Evolutionary conservation across 805 yeast species (phyloP), one percentile per base, ranked within the genome.

Genomic region (Saccharomycopsis fodiens): DNA sequence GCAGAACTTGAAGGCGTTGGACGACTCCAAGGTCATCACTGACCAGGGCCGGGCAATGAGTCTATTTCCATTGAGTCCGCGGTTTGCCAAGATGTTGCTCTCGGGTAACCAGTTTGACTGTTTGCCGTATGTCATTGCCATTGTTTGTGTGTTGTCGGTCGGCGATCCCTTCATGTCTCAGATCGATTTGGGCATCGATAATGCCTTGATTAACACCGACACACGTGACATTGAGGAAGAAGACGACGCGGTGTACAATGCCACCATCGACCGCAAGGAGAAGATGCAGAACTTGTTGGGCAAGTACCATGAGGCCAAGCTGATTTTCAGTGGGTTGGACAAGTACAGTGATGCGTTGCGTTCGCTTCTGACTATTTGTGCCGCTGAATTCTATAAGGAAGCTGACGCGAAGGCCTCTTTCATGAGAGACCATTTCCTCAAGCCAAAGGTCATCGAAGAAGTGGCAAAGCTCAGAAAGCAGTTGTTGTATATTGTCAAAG

Each of bases 81-180:
- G 98, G 41, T 94, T 84, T 61, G 80, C 97, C 2, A 89, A 89
- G 59, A 86, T 93, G 74, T 68, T 93, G 46, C 72, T 89, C 23
- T 76, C 91, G 34, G 95, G 96, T 4, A 85, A 87, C 60, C 97
- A 93, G 60, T 78, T 75, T 37, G 82, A 75, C 4, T 89, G 97
- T 62, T 66, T 93, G 46, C 87, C 94, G 0, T 91, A 85, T 58
- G 73, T 93, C n/a, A 78, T 93, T 39, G 93, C 97, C 0, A 72
- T 93, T 44, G 97, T 93, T 1, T 83, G 97, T 27, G 95, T 88
- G 0, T 65, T 93, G 27, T 82, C 97, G 0, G 97, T 93, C 37
- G 97, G 97, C 3, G 95, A 89, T 57, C 96, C 95, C 13, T 88
- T 87, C 55, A 63, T 85, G 29, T 72, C 70, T 35, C 95, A 84